Base-by-base conservation (phyloP, 306 rosid genomes). In the Parietaria judaica region DNA sequence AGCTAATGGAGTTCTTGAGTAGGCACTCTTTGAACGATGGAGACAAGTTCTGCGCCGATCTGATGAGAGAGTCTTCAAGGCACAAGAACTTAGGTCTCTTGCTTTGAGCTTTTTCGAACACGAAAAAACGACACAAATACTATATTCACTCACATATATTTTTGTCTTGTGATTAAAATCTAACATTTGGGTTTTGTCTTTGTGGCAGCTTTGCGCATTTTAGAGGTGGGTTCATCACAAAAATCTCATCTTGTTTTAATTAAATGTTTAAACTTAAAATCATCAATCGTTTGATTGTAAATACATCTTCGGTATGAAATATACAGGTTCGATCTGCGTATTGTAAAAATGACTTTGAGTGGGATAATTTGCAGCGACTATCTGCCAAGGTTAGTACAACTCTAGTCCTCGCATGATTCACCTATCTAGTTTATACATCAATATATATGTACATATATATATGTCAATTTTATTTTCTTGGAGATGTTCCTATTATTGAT, bases 11-110 rank as follows among this genome's bases (percentile, higher is more conserved):
- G 31, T 92, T 92, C 70, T 17, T 92, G 72, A 61, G 54, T 34
- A 80, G 66, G 69, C 77, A 92, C 71, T 74, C 98, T 3, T 61
- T 92, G 76, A 76, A 86, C 58, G 98, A 92, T 63, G 98, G 95
- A 36, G 98, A 88, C 72, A 64, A 88, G 70, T 84, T 92, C 67
- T 83, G 94, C 70, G 96, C 95, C 62, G 78, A 17, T 63, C 76
- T 92, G 83, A 85, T 88, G 85, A 55, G 98, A 65, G 96, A 92
- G 71, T 88, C 96, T 63, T 77, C 98, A 4, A 72, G 98, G 81
- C 96, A 88, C 54, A 84, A 86, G 77, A 46, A 52, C 45, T 80
- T 92, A 64, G 98, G 96, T 92, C 76, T 36, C 52, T 62, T 7
- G 1, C n/a, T 2, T 49, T 36, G 9, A 41, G 9, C 6, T 41